Conservation (phyloP, 2,329 filamentous ascomycete species). For the Pochonia chlamydosporia region DNA sequence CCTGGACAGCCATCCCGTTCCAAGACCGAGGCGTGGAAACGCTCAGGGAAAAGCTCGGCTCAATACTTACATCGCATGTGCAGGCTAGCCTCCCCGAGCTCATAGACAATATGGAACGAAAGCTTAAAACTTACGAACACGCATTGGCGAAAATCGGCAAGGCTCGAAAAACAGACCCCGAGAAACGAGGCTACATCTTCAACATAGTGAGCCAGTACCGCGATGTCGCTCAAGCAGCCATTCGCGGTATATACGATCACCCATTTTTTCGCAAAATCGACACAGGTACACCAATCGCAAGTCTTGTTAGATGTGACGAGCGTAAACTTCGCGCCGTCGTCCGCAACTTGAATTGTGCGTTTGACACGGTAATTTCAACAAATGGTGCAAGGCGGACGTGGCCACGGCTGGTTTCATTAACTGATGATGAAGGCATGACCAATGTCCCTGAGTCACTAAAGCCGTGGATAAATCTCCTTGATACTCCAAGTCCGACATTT, state of each 20-base stretch:
- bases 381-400: neutral
- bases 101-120: constrained; percentile 7
- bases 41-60: constrained; percentile 10
- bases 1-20: constrained; percentile 13
- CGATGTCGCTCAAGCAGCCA: neutral
- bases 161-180: neutral
- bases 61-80: constrained; percentile 6
- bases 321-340: neutral
- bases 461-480: neutral
- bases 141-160: neutral
- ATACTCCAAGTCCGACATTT: neutral
- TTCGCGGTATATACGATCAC: neutral
- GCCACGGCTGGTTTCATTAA: neutral
- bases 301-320: neutral
- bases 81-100: constrained; percentile 7
- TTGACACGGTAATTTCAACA: neutral
- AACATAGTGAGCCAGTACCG: neutral
- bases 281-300: too few relatives aligned
- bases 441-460: neutral
- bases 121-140: constrained; percentile 3
- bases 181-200: neutral
- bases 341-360: neutral
- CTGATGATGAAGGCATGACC: too few relatives aligned
- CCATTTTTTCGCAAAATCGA: neutral
- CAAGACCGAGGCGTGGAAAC: constrained; percentile 8